A percentile compares a stretch with the other conserved stretches of the same genome.
Conservation (phyloP, 768 basidiomycete species). For the Serendipita sp. region DNA sequence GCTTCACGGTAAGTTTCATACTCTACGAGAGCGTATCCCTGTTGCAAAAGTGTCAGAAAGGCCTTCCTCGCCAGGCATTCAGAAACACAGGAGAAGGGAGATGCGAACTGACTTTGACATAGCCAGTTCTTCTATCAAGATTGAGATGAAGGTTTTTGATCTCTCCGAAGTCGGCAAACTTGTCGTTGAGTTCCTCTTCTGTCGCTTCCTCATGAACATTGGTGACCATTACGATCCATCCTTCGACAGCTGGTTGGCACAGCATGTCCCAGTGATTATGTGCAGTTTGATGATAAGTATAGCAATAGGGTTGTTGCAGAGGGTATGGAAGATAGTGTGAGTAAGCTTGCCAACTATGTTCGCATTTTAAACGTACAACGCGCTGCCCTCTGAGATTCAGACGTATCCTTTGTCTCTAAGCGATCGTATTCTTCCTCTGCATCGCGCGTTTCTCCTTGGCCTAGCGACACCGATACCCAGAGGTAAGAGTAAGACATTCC, state of each 20-base stretch:
- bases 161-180: constrained; percentile 91
- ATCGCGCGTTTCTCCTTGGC: constrained; percentile 43
- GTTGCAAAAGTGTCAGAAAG: constrained; percentile 1
- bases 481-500: neutral
- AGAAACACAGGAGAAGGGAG: constrained; percentile 3
- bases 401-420: constrained; percentile 34
- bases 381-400: constrained; percentile 50
- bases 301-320: neutral
- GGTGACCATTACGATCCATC: constrained; percentile 95
- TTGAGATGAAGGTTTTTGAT: constrained; percentile 97
- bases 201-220: constrained; percentile 97
- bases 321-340: neutral
- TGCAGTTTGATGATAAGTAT: neutral
- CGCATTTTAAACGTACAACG: constrained; percentile 43
- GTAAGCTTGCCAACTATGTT: neutral
- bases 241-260: constrained; percentile 60
- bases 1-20: constrained; percentile 93
- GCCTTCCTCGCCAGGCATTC: neutral
- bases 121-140: constrained; percentile 90
- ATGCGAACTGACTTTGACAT: constrained; percentile 67
- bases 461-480: constrained; percentile 19
- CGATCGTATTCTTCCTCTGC: constrained; percentile 66
- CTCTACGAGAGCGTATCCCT: constrained; percentile 98
- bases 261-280: neutral
- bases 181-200: constrained; percentile 91